Evolutionary conservation across 2,329 filamentous ascomycete species (phyloP), one percentile per base, ranked within the genome.

Genomic region (Lachnellula arida): DNA sequence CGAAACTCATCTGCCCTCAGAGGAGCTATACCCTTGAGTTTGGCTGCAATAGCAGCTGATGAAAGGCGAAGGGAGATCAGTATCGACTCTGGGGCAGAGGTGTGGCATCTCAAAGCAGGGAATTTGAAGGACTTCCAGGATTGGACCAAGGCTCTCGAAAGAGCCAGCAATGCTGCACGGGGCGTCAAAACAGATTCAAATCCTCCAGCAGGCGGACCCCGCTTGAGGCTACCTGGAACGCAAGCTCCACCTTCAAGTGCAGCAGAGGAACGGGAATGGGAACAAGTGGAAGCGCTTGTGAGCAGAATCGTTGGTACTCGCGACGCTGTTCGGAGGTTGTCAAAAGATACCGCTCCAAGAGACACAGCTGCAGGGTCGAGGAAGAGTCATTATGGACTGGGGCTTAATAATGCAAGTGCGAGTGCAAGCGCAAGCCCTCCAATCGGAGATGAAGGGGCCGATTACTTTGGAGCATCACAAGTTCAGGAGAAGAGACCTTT

Each of bases 1-100:
- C 87, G 91, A 46, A 93, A 95, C 68, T 96, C 93, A 5, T 95
- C 93, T 5, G 91, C 93, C 1, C 78, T 99, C 44, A 85, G 94
- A 57, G 94, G 94, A 17, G 91, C 94, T 7, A 94, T 99, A 51
- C 94, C 94, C 0, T 79, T 99, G 8, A 94, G 91, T 25, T 76
- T 99, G 51, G 94, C 94, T 15, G 94, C 91, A 4, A 88, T 99
- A 57, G 89, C 92, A 3, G 91, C 91, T 7, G 92, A 96, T 68
- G 90, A 94, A 70, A 85, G 89, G 67, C 85, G 89, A 39, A 83
- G 91, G 61, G 93, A 97, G 71, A 96, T 99, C 52, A 96, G 88
- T 43, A 94, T 99, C 55, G 94, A 99, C 70, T 97, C 94, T 0
- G 94, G 94, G 1, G 92, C 94, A 2, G 94, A 99, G 72, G 85